Base-by-base conservation (phyloP, 805 yeast genomes). In the Lipomyces yamadae region DNA sequence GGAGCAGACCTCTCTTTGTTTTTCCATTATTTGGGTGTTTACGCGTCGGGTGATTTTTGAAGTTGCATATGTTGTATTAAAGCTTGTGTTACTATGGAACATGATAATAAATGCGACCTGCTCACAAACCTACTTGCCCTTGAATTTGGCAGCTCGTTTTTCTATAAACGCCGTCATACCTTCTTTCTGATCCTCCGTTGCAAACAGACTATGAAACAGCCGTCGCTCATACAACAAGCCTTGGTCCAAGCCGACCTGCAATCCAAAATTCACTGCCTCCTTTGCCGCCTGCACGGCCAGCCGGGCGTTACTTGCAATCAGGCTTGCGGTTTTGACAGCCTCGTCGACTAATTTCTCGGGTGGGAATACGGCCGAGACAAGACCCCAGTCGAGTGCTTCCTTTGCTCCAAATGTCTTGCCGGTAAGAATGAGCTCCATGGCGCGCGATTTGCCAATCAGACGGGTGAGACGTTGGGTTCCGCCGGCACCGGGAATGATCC, bases 101-200 rank as follows among this genome's bases (percentile, higher is more conserved):
- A 5, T 34, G 15, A 13, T 18, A 42, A 42, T 42, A 42, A 42
- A 42, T 42, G 48, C 7, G 48, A 42, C 48, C 6, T 15, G 48
- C 13, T 5, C 48, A n/a, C 18, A 5, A 7, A 13, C n/a, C 45
- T 65, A 71, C 61, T 71, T 56, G 24, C 65, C 66, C 56, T 62
- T 64, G 59, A 68, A 72, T 15, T 63, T 55, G 2, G 74, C 67
- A 42, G 58, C 56, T 24, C 74, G 67, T 61, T 72, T 72, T 63
- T 81, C 83, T n/a, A 79, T 77, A 72, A 84, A 83, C 11, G 86
- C 86, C 50, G 76, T 63, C 85, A 84, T 83, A 10, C 86, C 86
- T 72, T 83, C 85, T 68, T 74, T 75, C 70, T 82, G 85, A 68
- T 83, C 86, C 45, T 67, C 63, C 29, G 81, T 74, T n/a, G 83